Evolutionary conservation across 2,329 filamentous ascomycete species (phyloP), one percentile per base, ranked within the genome.

Genomic region (Diaporthe capsici): DNA sequence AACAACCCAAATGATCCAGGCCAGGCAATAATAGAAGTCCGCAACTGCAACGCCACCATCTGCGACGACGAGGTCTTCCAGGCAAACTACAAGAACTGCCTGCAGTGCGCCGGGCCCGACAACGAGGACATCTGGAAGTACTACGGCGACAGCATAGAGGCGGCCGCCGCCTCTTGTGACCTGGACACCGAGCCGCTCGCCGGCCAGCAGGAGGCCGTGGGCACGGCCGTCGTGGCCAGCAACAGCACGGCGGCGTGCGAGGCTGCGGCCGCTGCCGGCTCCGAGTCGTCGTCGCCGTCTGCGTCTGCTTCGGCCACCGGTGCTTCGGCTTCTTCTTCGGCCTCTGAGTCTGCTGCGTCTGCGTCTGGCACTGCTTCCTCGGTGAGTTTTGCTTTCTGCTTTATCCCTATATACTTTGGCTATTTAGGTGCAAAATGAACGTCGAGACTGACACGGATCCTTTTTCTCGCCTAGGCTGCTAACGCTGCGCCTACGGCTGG

Each of bases 91-190:
- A 73, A 79, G 55, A 83, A 82, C 76, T 87, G 85, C 77, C 81
- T 87, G 42, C 80, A 83, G 76, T 87, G 86, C 79, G 65, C 80
- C n/a, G 80, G 80, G 49, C 77, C 84, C 0, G 84, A 86, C 75
- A 86, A 86, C 77, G 74, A 80, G 47, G 80, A 85, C 76, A 86
- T 86, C 78, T 87, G 86, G 85, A 78, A 80, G 42, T 85, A 84
- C 79, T 87, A 87, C 74, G 83, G 85, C 37, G 75, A 65, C 39
- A 80, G 80, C 1, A 75, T 87, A 71, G 80, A 78, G 25, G 77
- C 39, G 6, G 80, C 80, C 6, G 86, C 82, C 17, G 71, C 71
- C 3, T 74, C 63, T 2, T 84, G 83, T 71, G 81, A 80, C 9
- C 78, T 83, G 28, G 73, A 79, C 22, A 79, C 78, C 22, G 78